Percentiles rank a stretch among this genome's conserved stretches.
These are phyloP conservation scores for Moesziomyces parantarcticus DNA, from an alignment of 1,284 basidiomycete species.

Conservation along the genomic window DNA sequence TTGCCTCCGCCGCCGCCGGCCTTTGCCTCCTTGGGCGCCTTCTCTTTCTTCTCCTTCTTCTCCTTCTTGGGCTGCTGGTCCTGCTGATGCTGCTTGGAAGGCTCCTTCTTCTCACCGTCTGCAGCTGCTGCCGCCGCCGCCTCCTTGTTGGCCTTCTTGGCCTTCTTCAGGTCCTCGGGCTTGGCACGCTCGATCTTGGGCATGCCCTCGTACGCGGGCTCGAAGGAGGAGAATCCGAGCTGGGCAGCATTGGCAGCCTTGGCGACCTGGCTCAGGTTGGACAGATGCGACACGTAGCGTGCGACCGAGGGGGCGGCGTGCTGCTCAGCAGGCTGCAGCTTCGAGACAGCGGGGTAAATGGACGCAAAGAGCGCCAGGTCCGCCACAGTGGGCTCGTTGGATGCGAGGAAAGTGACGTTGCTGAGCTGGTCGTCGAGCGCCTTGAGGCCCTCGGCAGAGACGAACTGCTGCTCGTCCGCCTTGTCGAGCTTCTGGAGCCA, in stretches of 20 bases:
- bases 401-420: constrained; percentile 55
- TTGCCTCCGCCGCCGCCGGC: constrained; percentile 50
- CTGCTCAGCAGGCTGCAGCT: constrained; percentile 57
- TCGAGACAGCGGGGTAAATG: constrained; percentile 60
- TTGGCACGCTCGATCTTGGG: constrained; percentile 57
- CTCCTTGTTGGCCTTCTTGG: constrained; percentile 60
- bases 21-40: constrained; percentile 60
- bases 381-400: constrained; percentile 60
- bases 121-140: constrained; percentile 18
- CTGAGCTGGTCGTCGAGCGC: constrained; percentile 57
- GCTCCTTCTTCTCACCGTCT: constrained; percentile 24
- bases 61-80: constrained; percentile 43
- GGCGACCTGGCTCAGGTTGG: constrained; percentile 49
- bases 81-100: constrained; percentile 22
- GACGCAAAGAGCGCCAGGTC: constrained; percentile 65
- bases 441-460: constrained; percentile 50
- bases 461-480: constrained; percentile 42
- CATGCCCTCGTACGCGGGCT: constrained; percentile 64
- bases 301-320: constrained; percentile 62
- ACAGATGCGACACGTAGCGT: constrained; percentile 66
- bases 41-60: constrained; percentile 60
- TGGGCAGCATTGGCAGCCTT: constrained; percentile 43
- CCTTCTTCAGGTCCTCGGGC: constrained; percentile 52
- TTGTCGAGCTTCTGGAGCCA: constrained; percentile 50
- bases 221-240: constrained; percentile 53